Percentiles rank a stretch among this genome's conserved stretches.
phyloP scores from a whole-genome alignment of 306 rosid genomes.

The Vicia villosa region DNA sequence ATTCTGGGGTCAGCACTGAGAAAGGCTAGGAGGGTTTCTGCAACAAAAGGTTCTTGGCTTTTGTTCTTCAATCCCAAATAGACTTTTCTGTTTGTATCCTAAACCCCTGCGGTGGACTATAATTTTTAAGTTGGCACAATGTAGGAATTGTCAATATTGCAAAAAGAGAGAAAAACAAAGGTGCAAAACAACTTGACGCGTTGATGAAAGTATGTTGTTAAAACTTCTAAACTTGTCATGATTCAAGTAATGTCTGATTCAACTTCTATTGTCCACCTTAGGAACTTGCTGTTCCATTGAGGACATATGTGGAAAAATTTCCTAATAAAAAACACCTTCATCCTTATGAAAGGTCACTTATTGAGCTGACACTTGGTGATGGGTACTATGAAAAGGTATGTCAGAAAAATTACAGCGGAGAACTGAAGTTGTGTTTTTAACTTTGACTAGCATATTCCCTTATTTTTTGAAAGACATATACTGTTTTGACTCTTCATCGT shows the following conservation, averaged over 20 bases:
- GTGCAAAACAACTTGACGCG: conserved; percentile 97
- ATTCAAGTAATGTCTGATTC: conserved; percentile 5
- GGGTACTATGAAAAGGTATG: conserved; percentile 85
- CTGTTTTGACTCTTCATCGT: conserved; percentile 25
- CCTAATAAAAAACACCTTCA: conserved; percentile 81
- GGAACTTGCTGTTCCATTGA: conserved; percentile 92
- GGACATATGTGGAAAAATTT: conserved; percentile 80
- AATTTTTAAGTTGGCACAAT: conserved; percentile 35
- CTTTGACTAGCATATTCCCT: conserved; percentile 19
- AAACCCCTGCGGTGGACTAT: conserved; percentile 28
- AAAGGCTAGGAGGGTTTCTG: conserved; percentile 73
- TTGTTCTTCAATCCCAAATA: conserved; percentile 27
- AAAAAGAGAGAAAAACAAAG: conserved; percentile 90
- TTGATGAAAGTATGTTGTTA: conserved; percentile 86
- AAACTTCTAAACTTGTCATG: conserved; percentile 27
- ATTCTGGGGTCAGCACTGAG: conserved; percentile 79
- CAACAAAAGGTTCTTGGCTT: conserved; percentile 70
- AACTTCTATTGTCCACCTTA: conserved; percentile 37
- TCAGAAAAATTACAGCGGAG: conserved; percentile 6
- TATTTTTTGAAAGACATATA: conserved; percentile 4
- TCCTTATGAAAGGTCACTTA: conserved; percentile 86
- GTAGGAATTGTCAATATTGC: conserved; percentile 84
- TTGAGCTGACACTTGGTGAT: conserved; percentile 95
- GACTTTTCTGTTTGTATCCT: conserved; percentile 29
- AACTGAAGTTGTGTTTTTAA: conserved; percentile 19